Percentiles rank a stretch among this genome's conserved stretches.
Conservation (phyloP, 176 grass and related monocot species). For the Metroxylon sagu region DNA sequence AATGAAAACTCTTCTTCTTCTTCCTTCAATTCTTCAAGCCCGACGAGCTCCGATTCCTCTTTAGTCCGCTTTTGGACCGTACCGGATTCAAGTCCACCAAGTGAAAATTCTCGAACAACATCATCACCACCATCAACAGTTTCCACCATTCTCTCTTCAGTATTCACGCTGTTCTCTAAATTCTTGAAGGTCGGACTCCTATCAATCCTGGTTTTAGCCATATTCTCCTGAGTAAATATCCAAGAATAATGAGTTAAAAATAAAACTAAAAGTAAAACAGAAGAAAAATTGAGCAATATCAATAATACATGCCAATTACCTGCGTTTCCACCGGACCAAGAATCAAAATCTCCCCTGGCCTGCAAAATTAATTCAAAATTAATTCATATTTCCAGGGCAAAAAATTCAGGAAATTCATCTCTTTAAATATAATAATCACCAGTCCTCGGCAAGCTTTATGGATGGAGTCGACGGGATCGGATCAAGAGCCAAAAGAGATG, state of each 20-base stretch:
- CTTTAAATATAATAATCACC: background rate
- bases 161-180: background rate
- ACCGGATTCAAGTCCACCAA: background rate
- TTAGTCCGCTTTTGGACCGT: too few species aligned
- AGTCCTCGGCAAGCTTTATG: background rate
- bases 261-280: background rate
- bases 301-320: background rate
- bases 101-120: background rate
- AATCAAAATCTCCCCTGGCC: background rate
- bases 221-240: too few species aligned
- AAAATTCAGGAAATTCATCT: background rate
- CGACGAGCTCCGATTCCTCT: too few species aligned
- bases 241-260: background rate
- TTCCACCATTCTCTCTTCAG: background rate
- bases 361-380: background rate
- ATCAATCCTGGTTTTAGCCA: too few species aligned
- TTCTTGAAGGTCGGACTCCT: too few species aligned
- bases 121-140: background rate
- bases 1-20: too few species aligned
- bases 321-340: background rate
- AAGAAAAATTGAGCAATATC: background rate
- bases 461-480: background rate
- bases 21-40: too few species aligned
- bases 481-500: too few species aligned
- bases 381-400: background rate